Base-by-base conservation (phyloP, 2,329 filamentous ascomycete genomes). In the Aphanocladium album region DNA sequence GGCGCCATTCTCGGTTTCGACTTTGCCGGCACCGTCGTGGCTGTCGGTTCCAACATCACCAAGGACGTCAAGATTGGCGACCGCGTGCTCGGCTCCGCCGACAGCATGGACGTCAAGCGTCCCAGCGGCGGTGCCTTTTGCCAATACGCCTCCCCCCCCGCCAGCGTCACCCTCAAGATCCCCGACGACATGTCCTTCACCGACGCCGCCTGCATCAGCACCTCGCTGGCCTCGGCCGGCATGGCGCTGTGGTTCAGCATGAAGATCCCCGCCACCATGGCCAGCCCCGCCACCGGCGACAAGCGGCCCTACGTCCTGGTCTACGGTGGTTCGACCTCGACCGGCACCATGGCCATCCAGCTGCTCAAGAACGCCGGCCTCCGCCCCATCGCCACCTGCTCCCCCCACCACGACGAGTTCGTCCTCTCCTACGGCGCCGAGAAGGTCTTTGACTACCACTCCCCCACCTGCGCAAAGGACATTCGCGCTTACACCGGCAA, bases 331-430 rank as follows among this genome's bases (percentile, higher is more conserved):
- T 71, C 69, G 37, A 79, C 77, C 1, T 69, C 77, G 0, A 74
- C 70, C 0, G 80, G 79, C 0, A 76, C 75, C 1, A 66, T 74
- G 57, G 78, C 76, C 0, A 73, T 79, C 4, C 80, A 83, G 64
- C 50, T 80, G 16, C 64, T 77, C 17, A 73, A 69, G 39, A 57
- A 64, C 7, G 62, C 75, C 16, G 78, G 79, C 0, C 68, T 74
- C 17, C 69, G 62, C 0, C 72, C 76, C 3, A 74, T 81, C n/a
- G 70, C 77, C 0, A 80, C 78, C 1, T 78, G 76, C 63, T 79
- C 79, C 0, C 71, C 76, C 0, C 57, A 62, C 37, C 82, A 80
- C 63, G 73, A 73, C 55, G 72, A 73, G 2, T 70, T 80, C 1
- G 76, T 74, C n/a, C 69, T 71, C 39, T 60, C 60, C 0, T 74